phyloP scores from a whole-genome alignment of 495 filamentous ascomycete genomes.

The Pyronema domesticum region DNA sequence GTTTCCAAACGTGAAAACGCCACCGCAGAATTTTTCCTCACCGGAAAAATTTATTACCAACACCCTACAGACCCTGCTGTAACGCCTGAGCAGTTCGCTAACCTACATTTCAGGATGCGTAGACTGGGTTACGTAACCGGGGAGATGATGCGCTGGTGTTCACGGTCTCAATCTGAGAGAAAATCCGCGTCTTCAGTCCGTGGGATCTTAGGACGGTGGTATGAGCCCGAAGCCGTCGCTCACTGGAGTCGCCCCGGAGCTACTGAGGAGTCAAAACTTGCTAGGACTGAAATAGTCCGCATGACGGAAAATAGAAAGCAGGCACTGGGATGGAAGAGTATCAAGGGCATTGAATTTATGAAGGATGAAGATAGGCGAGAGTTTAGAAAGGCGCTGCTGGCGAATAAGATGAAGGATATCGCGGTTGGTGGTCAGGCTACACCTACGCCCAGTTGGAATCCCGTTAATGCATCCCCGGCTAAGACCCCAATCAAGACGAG shows the following conservation, averaged over 20 bases:
- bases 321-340: constrained; percentile 7
- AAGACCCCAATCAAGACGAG: not conserved
- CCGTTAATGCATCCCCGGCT: too few species aligned
- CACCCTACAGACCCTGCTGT: constrained; percentile 3
- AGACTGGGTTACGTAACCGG: constrained; percentile 3
- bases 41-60: constrained; percentile 5
- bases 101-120: constrained; percentile 18
- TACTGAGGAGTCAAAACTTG: not conserved
- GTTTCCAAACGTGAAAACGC: constrained; percentile 9
- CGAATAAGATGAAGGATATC: not conserved
- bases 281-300: constrained; percentile 6
- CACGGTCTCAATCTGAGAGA: constrained; percentile 3
- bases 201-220: constrained; percentile 17
- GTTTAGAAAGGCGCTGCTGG: not conserved
- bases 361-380: constrained; percentile 6
- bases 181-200: constrained; percentile 5
- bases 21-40: not conserved
- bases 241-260: constrained; percentile 8
- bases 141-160: constrained; percentile 12
- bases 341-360: constrained; percentile 11
- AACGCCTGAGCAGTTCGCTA: constrained; percentile 7
- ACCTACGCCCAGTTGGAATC: too few species aligned
- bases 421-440: too few species aligned
- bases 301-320: constrained; percentile 8
- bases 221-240: constrained; percentile 18